A percentile compares a stretch with the other conserved stretches of the same genome.
phyloP scores from a whole-genome alignment of 495 filamentous ascomycete species.

The Clavariopsis aquatica region DNA sequence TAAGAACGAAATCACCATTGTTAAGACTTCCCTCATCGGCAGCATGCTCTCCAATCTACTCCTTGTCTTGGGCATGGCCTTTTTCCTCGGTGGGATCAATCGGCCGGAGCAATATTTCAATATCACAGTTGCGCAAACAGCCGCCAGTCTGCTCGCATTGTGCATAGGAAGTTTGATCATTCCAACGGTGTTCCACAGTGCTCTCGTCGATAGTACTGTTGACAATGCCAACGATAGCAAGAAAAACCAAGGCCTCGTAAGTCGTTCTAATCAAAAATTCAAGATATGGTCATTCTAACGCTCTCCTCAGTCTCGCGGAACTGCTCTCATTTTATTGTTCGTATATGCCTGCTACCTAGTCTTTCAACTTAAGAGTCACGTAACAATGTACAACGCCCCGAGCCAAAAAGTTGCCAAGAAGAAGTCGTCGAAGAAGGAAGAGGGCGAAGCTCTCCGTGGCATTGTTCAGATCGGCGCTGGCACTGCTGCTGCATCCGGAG shows the following conservation, averaged over 20 bases:
- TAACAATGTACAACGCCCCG: slow-evolving; percentile 48
- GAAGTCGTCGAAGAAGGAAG: slow-evolving; percentile 51
- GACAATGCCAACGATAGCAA: slow-evolving; percentile 27
- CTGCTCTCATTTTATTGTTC: slow-evolving; percentile 35
- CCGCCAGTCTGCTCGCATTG: slow-evolving; percentile 76
- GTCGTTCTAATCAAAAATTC: not conserved
- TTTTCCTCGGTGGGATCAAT: slow-evolving; percentile 83
- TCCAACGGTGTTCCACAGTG: slow-evolving; percentile 74
- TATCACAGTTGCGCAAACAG: slow-evolving; percentile 88
- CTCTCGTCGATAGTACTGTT: slow-evolving; percentile 1
- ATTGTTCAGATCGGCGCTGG: slow-evolving; percentile 63
- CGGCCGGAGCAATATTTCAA: slow-evolving; percentile 88
- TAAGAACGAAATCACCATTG: slow-evolving; percentile 75
- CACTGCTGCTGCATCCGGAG: slow-evolving; percentile 47
- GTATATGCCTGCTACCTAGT: slow-evolving; percentile 39
- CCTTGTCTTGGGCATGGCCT: slow-evolving; percentile 89
- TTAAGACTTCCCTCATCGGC: slow-evolving; percentile 89
- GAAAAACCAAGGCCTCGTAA: slow-evolving; percentile 43
- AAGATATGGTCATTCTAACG: slow-evolving; percentile 48
- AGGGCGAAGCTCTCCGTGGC: slow-evolving; percentile 61
- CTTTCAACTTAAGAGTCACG: slow-evolving; percentile 40
- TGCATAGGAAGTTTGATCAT: slow-evolving; percentile 81
- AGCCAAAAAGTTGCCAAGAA: slow-evolving; percentile 65
- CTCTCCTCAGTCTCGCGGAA: slow-evolving; percentile 30
- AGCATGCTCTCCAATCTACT: slow-evolving; percentile 90